Evolutionary conservation across 176 grass and related monocot species (phyloP).

Genomic region (Eleusine coracana): DNA sequence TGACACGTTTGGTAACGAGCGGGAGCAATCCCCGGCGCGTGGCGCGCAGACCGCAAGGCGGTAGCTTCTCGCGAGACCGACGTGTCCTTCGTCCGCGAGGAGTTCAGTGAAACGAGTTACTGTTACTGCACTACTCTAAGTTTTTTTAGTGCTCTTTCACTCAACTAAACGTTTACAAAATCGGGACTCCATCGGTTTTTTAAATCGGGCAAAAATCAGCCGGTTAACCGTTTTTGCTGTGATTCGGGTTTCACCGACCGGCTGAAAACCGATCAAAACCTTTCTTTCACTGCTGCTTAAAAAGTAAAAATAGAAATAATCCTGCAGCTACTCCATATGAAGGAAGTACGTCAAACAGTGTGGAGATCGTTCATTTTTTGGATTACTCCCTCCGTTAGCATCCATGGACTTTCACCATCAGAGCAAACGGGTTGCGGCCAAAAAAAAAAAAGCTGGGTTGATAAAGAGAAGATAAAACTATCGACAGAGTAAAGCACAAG

Average conservation of each 20-base stretch:
- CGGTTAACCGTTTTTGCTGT: too few species aligned
- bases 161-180: too few species aligned
- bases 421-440: not conserved
- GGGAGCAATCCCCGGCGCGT: not conserved
- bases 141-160: too few species aligned
- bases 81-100: not conserved
- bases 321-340: too few species aligned
- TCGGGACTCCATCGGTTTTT: too few species aligned
- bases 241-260: too few species aligned
- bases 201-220: too few species aligned
- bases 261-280: too few species aligned
- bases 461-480: not conserved
- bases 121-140: too few species aligned
- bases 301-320: not conserved
- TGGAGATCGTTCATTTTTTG: not conserved
- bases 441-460: not conserved
- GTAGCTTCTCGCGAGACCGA: not conserved
- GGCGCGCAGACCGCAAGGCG: not conserved
- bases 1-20: constrained; percentile 17
- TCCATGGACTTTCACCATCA: not conserved
- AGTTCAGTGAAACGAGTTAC: not conserved
- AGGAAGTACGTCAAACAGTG: not conserved
- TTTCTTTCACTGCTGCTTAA: not conserved
- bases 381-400: too few species aligned
- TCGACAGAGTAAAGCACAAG: not conserved